Base-by-base conservation (phyloP, 805 yeast species). In the Saccharomyces mikatae region DNA sequence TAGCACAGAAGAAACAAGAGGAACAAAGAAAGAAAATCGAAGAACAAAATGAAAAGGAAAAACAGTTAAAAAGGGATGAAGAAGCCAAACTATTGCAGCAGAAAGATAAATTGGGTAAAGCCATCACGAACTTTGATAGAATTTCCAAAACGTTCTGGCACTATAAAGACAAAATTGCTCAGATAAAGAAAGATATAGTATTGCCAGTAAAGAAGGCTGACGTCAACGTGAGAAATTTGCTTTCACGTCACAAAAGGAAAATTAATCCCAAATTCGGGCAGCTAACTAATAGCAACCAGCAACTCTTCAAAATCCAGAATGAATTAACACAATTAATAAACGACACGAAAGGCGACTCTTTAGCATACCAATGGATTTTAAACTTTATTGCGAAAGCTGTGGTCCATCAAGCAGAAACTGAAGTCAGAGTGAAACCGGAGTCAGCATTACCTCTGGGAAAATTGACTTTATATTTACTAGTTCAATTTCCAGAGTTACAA, bases 241-340 rank as follows among this genome's bases (percentile, higher is more conserved):
- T 83, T 36, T 76, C 79, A 21, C 76, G 78, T n/a, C 77, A 82
- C 53, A 86, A 85, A 64, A 75, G 97, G 50, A 82, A 84, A 62
- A 81, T 94, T 60, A 89, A 89, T 64, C 94, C 97, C 5, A 87
- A 86, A 65, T 83, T 94, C 60, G 98, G 99, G 11, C 98, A 94
- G 71, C 74, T 94, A 56, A 89, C 97, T 1, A 84, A 83, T 63
- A 83, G 90, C 52, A 70, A 66, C 52, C 48, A 69, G 2, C 96
- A 94, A 65, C 73, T 90, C 47, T 64, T 68, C 1, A 68, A 71
- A 17, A 76, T 87, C 47, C 73, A 77, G 1, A 56, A 60, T 5
- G 89, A 84, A 49, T 71, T 94, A 1, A 61, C 72, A 1, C 71
- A 63, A 4, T 64, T 84, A 30, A 70, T 92, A 3, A 67, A 60